A percentile compares a stretch with the other conserved stretches of the same genome.
These are phyloP conservation scores for Bipolaris victoriae DNA, from an alignment of 2,329 filamentous ascomycete genomes.

Conservation along the genomic window DNA sequence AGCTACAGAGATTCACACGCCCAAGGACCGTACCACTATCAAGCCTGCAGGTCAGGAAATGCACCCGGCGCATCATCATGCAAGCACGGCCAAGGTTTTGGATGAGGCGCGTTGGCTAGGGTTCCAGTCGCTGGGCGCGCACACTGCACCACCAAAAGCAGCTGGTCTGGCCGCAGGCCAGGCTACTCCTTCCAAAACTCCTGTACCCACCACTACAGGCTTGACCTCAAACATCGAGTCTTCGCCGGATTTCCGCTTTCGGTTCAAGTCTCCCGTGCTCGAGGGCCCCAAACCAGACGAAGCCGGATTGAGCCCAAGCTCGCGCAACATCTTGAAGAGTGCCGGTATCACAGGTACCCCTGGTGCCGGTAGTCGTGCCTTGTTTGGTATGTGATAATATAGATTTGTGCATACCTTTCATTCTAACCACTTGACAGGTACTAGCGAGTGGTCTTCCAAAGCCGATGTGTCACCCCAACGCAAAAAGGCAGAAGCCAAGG, in stretches of 20 bases:
- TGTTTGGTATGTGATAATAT: constrained; percentile 31
- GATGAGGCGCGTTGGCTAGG: constrained; percentile 83
- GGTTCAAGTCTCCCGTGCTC: constrained; percentile 64
- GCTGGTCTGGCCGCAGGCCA: constrained; percentile 53
- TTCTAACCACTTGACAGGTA: constrained; percentile 14
- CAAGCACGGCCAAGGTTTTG: constrained; percentile 73
- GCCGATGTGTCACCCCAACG: constrained; percentile 59
- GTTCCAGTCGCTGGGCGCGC: constrained; percentile 71
- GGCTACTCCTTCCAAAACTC: constrained; percentile 68
- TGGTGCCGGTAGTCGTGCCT: constrained; percentile 49
- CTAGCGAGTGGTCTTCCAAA: constrained; percentile 42
- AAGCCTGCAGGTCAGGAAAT: constrained; percentile 81
- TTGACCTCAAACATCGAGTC: constrained; percentile 44
- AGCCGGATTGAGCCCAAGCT: constrained; percentile 59
- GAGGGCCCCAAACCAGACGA: constrained; percentile 71
- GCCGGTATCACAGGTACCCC: constrained; percentile 66
- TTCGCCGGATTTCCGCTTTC: constrained; percentile 70
- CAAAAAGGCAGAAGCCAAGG: constrained; percentile 80
- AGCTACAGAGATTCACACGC: constrained; percentile 50
- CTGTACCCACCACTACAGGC: constrained; percentile 30
- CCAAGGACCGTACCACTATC: constrained; percentile 67
- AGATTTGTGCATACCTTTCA: not conserved
- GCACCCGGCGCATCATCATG: constrained; percentile 85
- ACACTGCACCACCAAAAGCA: constrained; percentile 55
- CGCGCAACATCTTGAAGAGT: constrained; percentile 66